Percentiles rank a stretch among this genome's conserved stretches.
These are phyloP conservation scores for Phyllostachys edulis DNA, from an alignment of 176 grass and related monocot genomes.

Conservation along the genomic window DNA sequence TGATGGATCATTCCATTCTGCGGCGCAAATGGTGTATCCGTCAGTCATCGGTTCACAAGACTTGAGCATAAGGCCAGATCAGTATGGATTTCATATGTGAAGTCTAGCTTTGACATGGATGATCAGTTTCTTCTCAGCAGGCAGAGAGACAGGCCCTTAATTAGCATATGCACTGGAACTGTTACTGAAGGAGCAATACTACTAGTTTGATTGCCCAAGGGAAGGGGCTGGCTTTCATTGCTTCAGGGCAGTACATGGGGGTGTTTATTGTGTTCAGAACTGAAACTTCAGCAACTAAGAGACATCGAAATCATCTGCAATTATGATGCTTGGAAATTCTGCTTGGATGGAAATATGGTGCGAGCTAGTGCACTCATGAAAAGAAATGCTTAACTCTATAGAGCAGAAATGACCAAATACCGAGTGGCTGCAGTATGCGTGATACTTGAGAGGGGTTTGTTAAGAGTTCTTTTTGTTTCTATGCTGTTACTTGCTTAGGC, in stretches of 20 bases:
- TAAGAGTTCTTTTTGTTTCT: background rate
- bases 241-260: background rate
- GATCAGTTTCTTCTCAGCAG: background rate
- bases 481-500: background rate
- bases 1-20: constrained; percentile 11
- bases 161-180: background rate
- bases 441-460: background rate
- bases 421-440: background rate
- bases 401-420: background rate
- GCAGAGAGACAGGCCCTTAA: background rate
- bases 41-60: background rate
- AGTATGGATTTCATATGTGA: constrained; percentile 40
- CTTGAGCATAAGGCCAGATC: background rate
- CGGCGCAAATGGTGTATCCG: background rate
- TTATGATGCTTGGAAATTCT: background rate
- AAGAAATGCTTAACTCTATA: background rate
- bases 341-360: background rate
- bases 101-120: background rate
- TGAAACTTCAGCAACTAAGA: background rate
- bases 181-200: background rate
- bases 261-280: background rate
- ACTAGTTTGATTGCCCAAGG: background rate
- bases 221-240: background rate
- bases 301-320: background rate
- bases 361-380: background rate